Evolutionary conservation across 2,329 filamentous ascomycete genomes (phyloP), one percentile per base, ranked within the genome.

Genomic region (Podosphaera aphanis): DNA sequence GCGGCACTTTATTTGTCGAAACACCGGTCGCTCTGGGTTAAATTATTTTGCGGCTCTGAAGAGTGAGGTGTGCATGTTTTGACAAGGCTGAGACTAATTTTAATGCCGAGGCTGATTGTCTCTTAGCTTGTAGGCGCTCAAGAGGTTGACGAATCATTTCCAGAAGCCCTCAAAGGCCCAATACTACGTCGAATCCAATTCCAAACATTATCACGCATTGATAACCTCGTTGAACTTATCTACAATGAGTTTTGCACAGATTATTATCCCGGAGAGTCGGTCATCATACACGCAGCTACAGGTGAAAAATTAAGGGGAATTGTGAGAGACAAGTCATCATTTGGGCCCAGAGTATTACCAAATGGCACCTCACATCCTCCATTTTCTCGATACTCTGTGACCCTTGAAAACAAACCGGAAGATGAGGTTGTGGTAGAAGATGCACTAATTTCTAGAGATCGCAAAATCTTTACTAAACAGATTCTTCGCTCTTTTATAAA

Each of bases 401-500:
- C 76, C 53, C 67, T 90, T 25, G 71, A 79, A 46, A 74, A 78
- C 49, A 68, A 71, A 33, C 70, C 71, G 1, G 73, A 73, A 42
- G 71, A 83, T 51, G 84, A 92, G 61, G 79, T 77, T 10, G 66
- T 83, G n/a, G 70, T 90, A 16, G 80, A 86, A 53, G 79, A 84
- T 61, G 68, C 80, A 43, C 79, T 93, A 57, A 78, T 95, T 47
- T 79, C 74, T 50, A 79, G 90, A 50, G 86, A 94, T 58, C 77
- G 85, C 45, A 93, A 88, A 55, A 73, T 83, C 41, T 98, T 95
- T 59, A 94, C 88, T 23, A 95, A 98, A 63, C 78, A 86, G 43
- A 86, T 94, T 60, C 68, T 98, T 36, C 77, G 88, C 29, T 84
- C 85, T 5, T 98, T 94, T 53, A 83, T 98, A 51, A 93, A 93